Evolutionary conservation across 129 eudicot genomes (phyloP), one percentile per base, ranked within the genome.

Genomic region (Logfia minima): DNA sequence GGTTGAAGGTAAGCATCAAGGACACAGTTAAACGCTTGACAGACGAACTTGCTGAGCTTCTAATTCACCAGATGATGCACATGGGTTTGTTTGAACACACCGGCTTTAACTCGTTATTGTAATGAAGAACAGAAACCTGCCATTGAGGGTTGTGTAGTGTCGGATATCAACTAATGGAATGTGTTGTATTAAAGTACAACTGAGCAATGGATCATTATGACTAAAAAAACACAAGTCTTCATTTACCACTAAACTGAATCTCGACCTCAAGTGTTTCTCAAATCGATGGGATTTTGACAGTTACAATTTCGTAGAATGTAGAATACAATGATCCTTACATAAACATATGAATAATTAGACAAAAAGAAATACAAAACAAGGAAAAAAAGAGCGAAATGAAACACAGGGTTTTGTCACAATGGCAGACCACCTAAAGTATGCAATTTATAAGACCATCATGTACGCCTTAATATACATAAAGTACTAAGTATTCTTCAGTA

Each of bases 401-500:
- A 61, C 24, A 61, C 29, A 1, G 5, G 17, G 23, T 24, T 61
- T 10, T 22, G 31, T 60, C 32, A 61, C 17, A 61, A 24, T 61
- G 66, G 66, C 61, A 55, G 22, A n/a, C 51, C 16, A 43, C 51
- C 14, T 43, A 43, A 43, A 2, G 51, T 43, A 43, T 2, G 51
- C 51, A 55, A n/a, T n/a, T n/a, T 19, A 55, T n/a, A 55, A 55
- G 2, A 55, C 61, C 61, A 7, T 56, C 79, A 56, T 63, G 51
- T 76, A 65, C 68, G 18, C 19, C 67, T 66, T 56, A 75, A 39
- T 70, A 63, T 76, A 65, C 74, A 51, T 70, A 70, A 34, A 64
- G 31, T 24, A 61, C 23, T 63, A 51, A 53, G 32, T 32, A 61
- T 31, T 70, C 65, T 63, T 70, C n/a, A 39, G 41, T 61, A 32